phyloP scores from a whole-genome alignment of 2,329 filamentous ascomycete genomes.

The Alternaria brassicicola region DNA sequence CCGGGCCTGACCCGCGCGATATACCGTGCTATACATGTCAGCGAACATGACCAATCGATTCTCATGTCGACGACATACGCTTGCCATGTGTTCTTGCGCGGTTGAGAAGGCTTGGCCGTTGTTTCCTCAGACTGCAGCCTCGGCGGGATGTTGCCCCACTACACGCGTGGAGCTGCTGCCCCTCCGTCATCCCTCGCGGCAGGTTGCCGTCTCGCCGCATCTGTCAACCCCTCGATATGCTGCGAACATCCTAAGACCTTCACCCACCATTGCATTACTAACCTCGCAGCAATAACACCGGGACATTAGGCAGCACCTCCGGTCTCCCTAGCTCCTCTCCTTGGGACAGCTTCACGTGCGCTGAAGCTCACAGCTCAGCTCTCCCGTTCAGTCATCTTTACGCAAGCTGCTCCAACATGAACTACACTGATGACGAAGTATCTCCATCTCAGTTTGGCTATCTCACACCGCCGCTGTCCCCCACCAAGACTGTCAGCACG shows the following conservation, averaged over 20 bases:
- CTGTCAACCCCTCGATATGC: conserved; percentile 15
- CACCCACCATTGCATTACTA: conserved; percentile 40
- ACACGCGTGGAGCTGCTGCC: conserved; percentile 33
- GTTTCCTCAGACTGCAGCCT: conserved; percentile 24
- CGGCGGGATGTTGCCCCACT: conserved; percentile 39
- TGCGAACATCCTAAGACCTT: conserved; percentile 25
- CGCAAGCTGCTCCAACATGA: conserved; percentile 26
- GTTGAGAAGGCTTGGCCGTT: conserved; percentile 9
- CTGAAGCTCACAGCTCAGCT: conserved; percentile 13
- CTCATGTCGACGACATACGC: conserved; percentile 41
- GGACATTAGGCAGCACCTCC: conserved; percentile 24
- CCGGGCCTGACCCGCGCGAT: conserved; percentile 64
- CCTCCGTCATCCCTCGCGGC: conserved; percentile 23
- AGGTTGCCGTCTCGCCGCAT: conserved; percentile 19
- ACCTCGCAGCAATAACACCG: conserved; percentile 39
- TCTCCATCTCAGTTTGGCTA: conserved; percentile 23
- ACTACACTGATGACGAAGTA: conserved; percentile 26
- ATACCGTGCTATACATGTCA: conserved; percentile 75
- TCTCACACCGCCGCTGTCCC: conserved; percentile 43
- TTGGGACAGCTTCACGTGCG: conserved; percentile 33
- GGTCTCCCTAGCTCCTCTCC: conserved; percentile 14
- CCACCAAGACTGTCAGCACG: conserved; percentile 44
- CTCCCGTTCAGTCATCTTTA: conserved; percentile 8
- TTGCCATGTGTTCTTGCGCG: conserved; percentile 45
- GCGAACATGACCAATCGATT: not conserved